Evolutionary conservation across 441 rosid genomes (phyloP).

Genomic region (Breynia disticha): DNA sequence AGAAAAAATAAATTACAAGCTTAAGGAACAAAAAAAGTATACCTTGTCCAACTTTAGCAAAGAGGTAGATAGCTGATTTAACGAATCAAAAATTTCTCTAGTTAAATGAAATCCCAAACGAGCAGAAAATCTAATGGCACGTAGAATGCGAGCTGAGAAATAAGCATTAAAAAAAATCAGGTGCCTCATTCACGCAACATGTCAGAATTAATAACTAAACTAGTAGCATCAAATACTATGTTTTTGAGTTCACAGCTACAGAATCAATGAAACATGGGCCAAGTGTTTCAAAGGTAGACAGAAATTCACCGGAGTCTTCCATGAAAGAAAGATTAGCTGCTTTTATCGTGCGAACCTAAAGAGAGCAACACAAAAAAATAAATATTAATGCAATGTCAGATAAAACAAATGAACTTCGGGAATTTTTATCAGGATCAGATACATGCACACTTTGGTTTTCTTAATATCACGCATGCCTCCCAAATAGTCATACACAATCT

Average conservation of each 20-base stretch:
- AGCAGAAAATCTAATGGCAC: conserved; percentile 65
- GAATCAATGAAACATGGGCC: conserved; percentile 1
- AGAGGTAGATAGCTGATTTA: conserved; percentile 39
- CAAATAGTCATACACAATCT: conserved; percentile 57
- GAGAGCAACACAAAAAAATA: conserved; percentile 7
- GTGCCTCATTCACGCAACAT: neutral
- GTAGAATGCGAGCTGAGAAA: conserved; percentile 59
- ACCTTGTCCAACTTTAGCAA: conserved; percentile 61
- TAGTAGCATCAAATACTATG: conserved; percentile 1
- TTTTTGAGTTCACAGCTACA: too few relatives aligned
- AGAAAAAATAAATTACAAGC: conserved; percentile 1
- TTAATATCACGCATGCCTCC: conserved; percentile 67
- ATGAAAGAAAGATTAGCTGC: conserved; percentile 53
- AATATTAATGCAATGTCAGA: conserved; percentile 13
- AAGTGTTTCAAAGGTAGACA: conserved; percentile 7
- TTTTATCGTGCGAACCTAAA: conserved; percentile 54
- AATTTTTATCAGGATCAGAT: conserved; percentile 14
- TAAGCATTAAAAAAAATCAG: conserved; percentile 3
- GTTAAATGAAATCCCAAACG: conserved; percentile 59
- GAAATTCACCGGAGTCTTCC: conserved; percentile 57
- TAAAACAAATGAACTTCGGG: conserved; percentile 7
- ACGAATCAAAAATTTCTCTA: conserved; percentile 47
- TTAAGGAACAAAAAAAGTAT: neutral
- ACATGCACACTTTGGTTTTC: conserved; percentile 67
- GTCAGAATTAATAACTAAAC: conserved; percentile 18